These are phyloP conservation scores for Piromyces finnis DNA, from an alignment of 192 early-diverging fungal species.

Conservation along the genomic window DNA sequence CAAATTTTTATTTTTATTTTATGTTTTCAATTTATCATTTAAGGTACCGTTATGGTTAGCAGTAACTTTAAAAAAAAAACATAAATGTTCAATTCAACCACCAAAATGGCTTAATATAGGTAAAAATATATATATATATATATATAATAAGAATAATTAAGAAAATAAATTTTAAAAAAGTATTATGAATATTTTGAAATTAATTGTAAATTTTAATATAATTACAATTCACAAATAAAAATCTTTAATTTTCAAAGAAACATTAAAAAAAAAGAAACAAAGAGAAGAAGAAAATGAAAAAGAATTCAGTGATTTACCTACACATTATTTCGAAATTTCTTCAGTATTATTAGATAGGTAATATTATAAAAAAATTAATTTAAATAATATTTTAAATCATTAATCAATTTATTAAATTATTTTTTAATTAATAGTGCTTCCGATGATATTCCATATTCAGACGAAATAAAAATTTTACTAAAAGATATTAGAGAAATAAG, in stretches of 20 bases:
- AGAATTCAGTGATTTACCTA: slow-evolving; percentile 54
- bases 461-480: slow-evolving; percentile 49
- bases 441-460: slow-evolving; percentile 65
- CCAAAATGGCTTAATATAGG: slow-evolving; percentile 68
- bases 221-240: neutral
- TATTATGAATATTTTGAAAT: too few relatives aligned
- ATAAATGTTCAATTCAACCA: slow-evolving; percentile 59
- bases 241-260: slow-evolving; percentile 17
- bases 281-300: slow-evolving; percentile 42
- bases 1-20: too few relatives aligned
- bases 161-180: neutral
- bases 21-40: too few relatives aligned
- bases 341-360: slow-evolving; percentile 59
- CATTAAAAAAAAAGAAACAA: slow-evolving; percentile 36
- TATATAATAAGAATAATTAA: slow-evolving; percentile 6
- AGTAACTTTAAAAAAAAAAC: slow-evolving; percentile 55
- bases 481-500: slow-evolving; percentile 72
- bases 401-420: too few relatives aligned
- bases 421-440: slow-evolving; percentile 26
- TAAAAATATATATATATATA: too few relatives aligned
- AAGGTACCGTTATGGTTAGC: slow-evolving; percentile 68
- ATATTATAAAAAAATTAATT: neutral
- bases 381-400: too few relatives aligned
- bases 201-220: too few relatives aligned
- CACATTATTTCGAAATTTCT: slow-evolving; percentile 65